Evolutionary conservation across 2,329 filamentous ascomycete genomes (phyloP), one percentile per base, ranked within the genome.

Genomic region (Fusarium ambrosium): DNA sequence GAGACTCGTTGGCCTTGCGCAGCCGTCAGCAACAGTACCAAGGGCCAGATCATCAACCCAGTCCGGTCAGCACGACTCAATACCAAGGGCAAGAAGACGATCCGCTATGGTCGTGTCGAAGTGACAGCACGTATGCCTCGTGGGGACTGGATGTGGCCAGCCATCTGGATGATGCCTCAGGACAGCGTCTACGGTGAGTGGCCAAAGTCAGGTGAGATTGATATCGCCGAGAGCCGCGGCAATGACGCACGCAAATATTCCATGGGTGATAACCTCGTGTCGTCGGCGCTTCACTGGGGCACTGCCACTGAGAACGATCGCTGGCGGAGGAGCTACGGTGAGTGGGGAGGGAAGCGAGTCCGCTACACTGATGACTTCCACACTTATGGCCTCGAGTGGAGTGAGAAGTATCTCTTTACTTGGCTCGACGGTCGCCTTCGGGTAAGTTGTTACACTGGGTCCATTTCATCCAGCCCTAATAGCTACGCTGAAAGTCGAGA

Each of bases 121-220:
- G 86, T 90, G 9, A 84, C 85, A 4, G 88, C 88, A 20, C 86
- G 87, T 69, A 78, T 90, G 74, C 87, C 88, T 8, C 79, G 79
- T 37, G 88, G 88, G 6, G 87, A 89, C 76, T 90, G 88, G 88
- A 78, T 90, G 27, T 89, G 88, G 88, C 87, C 82, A 71, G 86
- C 85, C 45, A 84, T 86, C 56, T 84, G 83, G 77, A 79, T 79
- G 77, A 79, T 88, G 85, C 87, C 87, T 8, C 81, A 84, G 71
- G 80, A 85, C 62, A 79, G 79, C 10, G 82, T 81, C 14, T 89
- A 89, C 69, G 88, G 88, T 13, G 77, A 78, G 18, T 89, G 88
- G 88, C 88, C 88, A 2, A 78, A 81, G 18, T 86, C 84, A 39
- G 88, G 88, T 11, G 88, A 89, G 79, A 89, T 89, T 66, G 88